phyloP scores from a whole-genome alignment of 139 green algal genomes.

The Chlamydomonas eustigma region DNA sequence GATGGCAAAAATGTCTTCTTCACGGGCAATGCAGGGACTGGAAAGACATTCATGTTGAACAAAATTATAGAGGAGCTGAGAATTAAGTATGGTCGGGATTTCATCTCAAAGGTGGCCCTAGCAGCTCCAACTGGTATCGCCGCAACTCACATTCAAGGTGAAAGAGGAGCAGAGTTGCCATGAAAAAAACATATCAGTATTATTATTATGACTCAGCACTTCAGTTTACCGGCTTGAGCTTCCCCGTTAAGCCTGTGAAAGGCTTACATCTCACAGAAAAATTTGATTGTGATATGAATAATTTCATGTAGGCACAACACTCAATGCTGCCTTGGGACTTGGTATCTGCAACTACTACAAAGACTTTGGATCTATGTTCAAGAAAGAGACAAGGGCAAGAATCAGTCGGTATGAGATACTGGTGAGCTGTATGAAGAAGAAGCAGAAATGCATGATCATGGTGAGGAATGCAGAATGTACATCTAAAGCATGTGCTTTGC shows the following conservation, averaged over 20 bases:
- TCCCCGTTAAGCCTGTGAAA: too few relatives aligned
- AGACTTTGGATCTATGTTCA: slow-evolving; percentile 52
- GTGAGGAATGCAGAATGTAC: background rate
- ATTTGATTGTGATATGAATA: too few relatives aligned
- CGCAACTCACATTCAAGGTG: slow-evolving; percentile 64
- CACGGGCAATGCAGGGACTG: slow-evolving; percentile 57
- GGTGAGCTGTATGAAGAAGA: background rate
- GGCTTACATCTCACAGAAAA: too few relatives aligned
- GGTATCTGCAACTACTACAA: slow-evolving; percentile 25
- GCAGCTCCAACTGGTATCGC: slow-evolving; percentile 61
- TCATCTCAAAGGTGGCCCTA: slow-evolving; percentile 40
- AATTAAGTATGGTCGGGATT: slow-evolving; percentile 32
- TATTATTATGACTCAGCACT: background rate
- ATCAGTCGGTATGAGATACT: slow-evolving; percentile 25
- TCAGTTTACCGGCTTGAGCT: too few relatives aligned
- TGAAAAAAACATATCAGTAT: background rate
- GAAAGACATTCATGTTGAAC: slow-evolving; percentile 64
- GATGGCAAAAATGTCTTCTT: slow-evolving; percentile 62
- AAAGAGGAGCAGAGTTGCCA: too few relatives aligned
- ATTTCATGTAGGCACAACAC: slow-evolving; percentile 60
- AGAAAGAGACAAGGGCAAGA: slow-evolving; percentile 23
- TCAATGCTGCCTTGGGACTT: slow-evolving; percentile 50
- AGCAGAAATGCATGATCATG: background rate
- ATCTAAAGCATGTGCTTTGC: too few relatives aligned
- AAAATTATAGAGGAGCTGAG: slow-evolving; percentile 38